Evolutionary conservation across 139 green algal species (phyloP).

Genomic region (Nannochloris sp.): DNA sequence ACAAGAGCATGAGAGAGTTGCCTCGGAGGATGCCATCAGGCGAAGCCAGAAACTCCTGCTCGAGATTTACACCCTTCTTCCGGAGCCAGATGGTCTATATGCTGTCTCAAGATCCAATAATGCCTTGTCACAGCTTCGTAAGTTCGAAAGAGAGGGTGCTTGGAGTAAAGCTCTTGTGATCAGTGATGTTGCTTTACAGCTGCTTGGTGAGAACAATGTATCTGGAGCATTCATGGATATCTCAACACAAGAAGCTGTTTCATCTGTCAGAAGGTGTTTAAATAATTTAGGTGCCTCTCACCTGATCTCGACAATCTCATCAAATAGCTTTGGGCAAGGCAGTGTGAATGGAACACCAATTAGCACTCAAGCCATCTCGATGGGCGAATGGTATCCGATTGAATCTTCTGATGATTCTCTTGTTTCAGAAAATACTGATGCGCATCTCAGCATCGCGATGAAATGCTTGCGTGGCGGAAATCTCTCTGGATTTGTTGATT

Average conservation of each 20-base stretch:
- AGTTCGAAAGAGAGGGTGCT: slow-evolving; percentile 51
- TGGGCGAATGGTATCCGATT: too few relatives aligned
- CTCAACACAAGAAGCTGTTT: not conserved
- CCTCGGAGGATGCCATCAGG: not conserved
- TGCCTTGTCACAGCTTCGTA: slow-evolving; percentile 34
- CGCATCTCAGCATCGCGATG: not conserved
- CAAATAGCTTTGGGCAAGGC: too few relatives aligned
- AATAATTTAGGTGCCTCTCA: slow-evolving; percentile 9
- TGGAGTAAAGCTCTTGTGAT: slow-evolving; percentile 44
- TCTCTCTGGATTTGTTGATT: slow-evolving; percentile 20
- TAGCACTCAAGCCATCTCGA: too few relatives aligned
- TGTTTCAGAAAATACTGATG: too few relatives aligned
- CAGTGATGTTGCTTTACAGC: slow-evolving; percentile 39
- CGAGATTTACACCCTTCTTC: slow-evolving; percentile 53
- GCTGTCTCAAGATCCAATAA: slow-evolving; percentile 43
- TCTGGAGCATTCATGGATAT: not conserved
- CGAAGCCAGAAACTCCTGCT: slow-evolving; percentile 43
- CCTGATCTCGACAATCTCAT: not conserved
- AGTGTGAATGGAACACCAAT: too few relatives aligned
- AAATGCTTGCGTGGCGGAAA: slow-evolving; percentile 24
- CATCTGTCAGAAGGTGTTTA: not conserved
- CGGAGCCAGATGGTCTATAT: slow-evolving; percentile 75
- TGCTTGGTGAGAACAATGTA: not conserved
- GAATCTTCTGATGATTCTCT: too few relatives aligned
- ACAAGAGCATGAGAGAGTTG: slow-evolving; percentile 5